Conservation (phyloP, 148 eudicot species). For the Dysphania ambrosioides region DNA sequence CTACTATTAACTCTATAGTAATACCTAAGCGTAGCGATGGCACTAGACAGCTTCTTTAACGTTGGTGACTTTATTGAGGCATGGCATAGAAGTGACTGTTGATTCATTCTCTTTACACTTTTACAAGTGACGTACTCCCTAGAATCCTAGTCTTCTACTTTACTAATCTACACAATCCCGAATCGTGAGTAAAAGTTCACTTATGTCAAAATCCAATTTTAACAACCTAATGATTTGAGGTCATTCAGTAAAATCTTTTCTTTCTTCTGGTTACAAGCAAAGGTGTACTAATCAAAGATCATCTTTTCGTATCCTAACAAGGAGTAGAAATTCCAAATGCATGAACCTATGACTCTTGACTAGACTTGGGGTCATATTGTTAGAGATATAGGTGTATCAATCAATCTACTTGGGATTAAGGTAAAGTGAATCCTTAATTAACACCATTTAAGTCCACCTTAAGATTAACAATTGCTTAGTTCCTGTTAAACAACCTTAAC, state of each 20-base stretch:
- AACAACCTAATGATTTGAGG: background rate
- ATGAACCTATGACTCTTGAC: background rate
- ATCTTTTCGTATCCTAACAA: background rate
- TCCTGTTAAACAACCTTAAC: background rate
- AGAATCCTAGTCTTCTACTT: background rate
- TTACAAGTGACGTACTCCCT: too few relatives aligned
- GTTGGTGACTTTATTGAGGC: too few relatives aligned
- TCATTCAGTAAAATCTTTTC: background rate
- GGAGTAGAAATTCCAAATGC: background rate
- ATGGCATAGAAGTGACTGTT: too few relatives aligned
- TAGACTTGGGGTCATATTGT: too few relatives aligned
- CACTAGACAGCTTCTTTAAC: slow-evolving; percentile 3
- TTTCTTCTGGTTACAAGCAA: background rate
- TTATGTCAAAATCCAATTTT: background rate
- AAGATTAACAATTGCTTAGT: background rate
- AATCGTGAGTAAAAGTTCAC: background rate
- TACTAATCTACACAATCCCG: background rate
- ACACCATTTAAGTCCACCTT: background rate
- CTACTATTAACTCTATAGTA: background rate
- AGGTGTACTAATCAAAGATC: too few relatives aligned
- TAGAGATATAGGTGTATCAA: too few relatives aligned
- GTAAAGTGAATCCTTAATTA: background rate
- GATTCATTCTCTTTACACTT: too few relatives aligned
- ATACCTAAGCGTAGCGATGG: slow-evolving; percentile 8
- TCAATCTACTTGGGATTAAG: background rate